Base-by-base conservation (phyloP, 441 rosid species). In the Bocquillonia castaneifolia region DNA sequence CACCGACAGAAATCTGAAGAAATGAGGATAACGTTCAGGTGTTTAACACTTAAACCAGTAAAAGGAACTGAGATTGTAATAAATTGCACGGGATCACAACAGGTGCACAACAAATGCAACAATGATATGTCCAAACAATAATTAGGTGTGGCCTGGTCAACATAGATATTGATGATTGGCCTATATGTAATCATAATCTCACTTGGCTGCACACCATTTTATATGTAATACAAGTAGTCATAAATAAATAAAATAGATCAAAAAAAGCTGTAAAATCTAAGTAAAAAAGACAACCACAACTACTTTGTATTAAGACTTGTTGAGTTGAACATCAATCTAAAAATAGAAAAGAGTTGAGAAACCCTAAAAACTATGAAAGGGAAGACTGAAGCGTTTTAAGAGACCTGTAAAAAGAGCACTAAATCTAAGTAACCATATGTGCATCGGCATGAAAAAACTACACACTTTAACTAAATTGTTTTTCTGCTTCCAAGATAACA, bases 1-100 rank as follows among this genome's bases (percentile, higher is more conserved):
- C 90, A 68, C 99, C 99, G 72, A 91, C 97, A 66, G 93, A 89
- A 77, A 93, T 80, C 99, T 91, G 86, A 55, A 70, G 68, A 82
- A 63, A 72, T 65, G 55, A 76, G 56, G 37, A 20, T 7, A 3
- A 0, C 55, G 57, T n/a, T 68, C 54, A 63, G 67, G 53, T 50
- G 42, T 57, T 5, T 36, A 31, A 45, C 53, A 57, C 36, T 36
- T 29, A 14, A 15, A 20, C 48, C 36, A 8, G 28, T 39, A 56
- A 63, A 64, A 39, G 37, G 18, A 37, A 36, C 15, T 18, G 20
- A 36, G 18, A 58, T 20, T 26, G 18, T 20, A 8, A 42, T 18
- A 40, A 67, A 40, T 56, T 29, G 28, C 54, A 55, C n/a, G 54
- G 39, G 37, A 55, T 39, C 44, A 45, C 59, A 18, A 45, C n/a